Evolutionary conservation across 208 protist genomes (phyloP).

Genomic region (Trypanosoma lewisi): DNA sequence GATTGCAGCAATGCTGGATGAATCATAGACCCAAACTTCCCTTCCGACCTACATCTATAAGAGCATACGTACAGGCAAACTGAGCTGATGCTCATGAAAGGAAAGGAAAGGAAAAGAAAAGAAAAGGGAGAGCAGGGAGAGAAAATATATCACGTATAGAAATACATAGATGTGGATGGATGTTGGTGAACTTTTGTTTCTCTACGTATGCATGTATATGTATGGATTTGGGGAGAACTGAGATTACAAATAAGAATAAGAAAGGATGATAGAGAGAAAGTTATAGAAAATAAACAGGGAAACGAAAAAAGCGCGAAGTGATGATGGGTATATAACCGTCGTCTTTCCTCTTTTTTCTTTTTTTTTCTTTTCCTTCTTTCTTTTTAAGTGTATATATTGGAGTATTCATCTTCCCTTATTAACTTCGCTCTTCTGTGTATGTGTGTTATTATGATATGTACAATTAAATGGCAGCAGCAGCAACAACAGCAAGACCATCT

Average conservation of each 20-base stretch:
- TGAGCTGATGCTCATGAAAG: neutral
- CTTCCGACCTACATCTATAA: neutral
- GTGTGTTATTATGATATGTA: too few relatives aligned
- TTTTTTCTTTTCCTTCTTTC: conserved; percentile 14
- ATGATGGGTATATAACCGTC: neutral
- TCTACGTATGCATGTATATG: neutral
- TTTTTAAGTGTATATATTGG: too few relatives aligned
- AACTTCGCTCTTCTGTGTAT: too few relatives aligned
- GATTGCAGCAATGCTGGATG: conserved; percentile 50
- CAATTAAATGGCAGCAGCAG: too few relatives aligned
- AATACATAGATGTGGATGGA: too few relatives aligned
- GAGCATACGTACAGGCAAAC: neutral
- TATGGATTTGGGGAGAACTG: neutral
- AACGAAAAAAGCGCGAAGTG: neutral
- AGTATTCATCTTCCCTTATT: too few relatives aligned
- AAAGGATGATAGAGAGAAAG: neutral
- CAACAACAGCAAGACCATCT: too few relatives aligned
- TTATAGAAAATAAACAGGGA: neutral
- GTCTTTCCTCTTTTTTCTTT: neutral
- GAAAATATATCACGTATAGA: too few relatives aligned
- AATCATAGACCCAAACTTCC: conserved; percentile 15
- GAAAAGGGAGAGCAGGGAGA: neutral
- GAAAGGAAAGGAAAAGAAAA: neutral
- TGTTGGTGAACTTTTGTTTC: too few relatives aligned
- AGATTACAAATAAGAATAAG: neutral